Percentiles rank a stretch among this genome's conserved stretches.
Evolutionary conservation across 805 yeast species (phyloP).

Genomic region (Suhomyces kilbournensis): DNA sequence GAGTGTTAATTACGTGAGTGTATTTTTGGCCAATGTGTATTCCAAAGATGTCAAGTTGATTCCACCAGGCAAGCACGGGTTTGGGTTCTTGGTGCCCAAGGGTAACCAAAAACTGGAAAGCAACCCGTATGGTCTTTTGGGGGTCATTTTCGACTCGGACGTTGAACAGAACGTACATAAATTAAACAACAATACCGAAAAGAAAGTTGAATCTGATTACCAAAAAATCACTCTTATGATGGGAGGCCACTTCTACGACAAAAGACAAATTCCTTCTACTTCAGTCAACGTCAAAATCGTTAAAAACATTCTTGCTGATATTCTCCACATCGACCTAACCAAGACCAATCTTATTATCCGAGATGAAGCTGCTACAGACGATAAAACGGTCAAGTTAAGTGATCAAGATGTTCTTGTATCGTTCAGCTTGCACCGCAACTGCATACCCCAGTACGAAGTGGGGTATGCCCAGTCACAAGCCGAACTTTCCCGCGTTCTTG

Average conservation of each 20-base stretch:
- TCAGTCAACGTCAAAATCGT: conserved; percentile 24
- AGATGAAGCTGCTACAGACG: conserved; percentile 18
- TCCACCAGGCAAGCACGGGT: conserved; percentile 52
- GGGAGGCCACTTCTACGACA: conserved; percentile 66
- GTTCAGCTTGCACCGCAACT: conserved; percentile 37
- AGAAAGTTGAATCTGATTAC: conserved; percentile 28
- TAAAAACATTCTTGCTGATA: conserved; percentile 21
- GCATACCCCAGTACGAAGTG: conserved; percentile 78
- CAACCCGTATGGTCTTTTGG: conserved; percentile 46
- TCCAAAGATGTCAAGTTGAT: conserved; percentile 35
- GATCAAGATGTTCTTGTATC: conserved; percentile 31
- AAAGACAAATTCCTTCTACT: conserved; percentile 30
- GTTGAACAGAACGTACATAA: conserved; percentile 51
- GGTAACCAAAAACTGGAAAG: neutral
- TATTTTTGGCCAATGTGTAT: conserved; percentile 66
- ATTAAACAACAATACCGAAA: conserved; percentile 1
- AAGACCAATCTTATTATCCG: conserved; percentile 23
- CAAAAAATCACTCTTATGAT: conserved; percentile 85
- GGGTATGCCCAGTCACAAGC: conserved; percentile 55
- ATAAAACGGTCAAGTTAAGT: conserved; percentile 12
- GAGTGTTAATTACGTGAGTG: conserved; percentile 38
- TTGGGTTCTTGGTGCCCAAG: conserved; percentile 83
- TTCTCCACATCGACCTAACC: conserved; percentile 21
- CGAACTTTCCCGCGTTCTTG: conserved; percentile 33
- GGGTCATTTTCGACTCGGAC: conserved; percentile 89